These are phyloP conservation scores for Cyathus striatus DNA, from an alignment of 768 basidiomycete genomes.

Conservation along the genomic window DNA sequence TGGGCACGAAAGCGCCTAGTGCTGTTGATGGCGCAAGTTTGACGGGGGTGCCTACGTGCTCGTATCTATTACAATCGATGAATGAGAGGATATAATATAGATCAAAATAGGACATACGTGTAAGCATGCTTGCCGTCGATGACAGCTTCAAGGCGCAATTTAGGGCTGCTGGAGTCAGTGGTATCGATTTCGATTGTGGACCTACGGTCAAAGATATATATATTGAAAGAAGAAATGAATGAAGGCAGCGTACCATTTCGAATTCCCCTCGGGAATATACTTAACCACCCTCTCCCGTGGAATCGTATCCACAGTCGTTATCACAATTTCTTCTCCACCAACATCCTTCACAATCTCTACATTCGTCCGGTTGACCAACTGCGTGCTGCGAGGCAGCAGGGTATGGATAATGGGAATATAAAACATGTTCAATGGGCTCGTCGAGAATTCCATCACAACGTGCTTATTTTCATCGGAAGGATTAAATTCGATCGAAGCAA, in stretches of 20 bases:
- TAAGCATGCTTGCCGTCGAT: constrained; percentile 55
- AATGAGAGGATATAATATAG: too few relatives aligned
- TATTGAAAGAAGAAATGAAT: neutral
- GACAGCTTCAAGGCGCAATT: constrained; percentile 49
- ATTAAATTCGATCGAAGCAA: constrained; percentile 64
- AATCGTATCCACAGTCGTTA: constrained; percentile 28
- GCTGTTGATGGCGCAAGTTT: constrained; percentile 35
- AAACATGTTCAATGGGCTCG: constrained; percentile 68
- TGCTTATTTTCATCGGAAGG: constrained; percentile 27
- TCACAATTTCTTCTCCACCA: constrained; percentile 15
- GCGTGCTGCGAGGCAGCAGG: constrained; percentile 38
- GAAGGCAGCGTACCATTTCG: constrained; percentile 47
- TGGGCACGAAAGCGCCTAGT: constrained; percentile 40
- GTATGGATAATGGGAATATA: constrained; percentile 58
- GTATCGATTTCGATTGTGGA: constrained; percentile 71
- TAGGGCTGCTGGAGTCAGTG: constrained; percentile 42
- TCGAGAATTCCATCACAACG: constrained; percentile 59
- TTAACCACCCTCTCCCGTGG: constrained; percentile 51
- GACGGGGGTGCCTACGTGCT: constrained; percentile 44
- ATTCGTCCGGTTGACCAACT: constrained; percentile 28
- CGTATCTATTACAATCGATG: constrained; percentile 41
- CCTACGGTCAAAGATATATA: constrained; percentile 26
- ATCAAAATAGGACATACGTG: constrained; percentile 29
- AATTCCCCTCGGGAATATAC: constrained; percentile 61
- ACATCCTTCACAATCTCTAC: constrained; percentile 20